phyloP scores from a whole-genome alignment of 2,329 filamentous ascomycete species.

The Amylocarpus encephaloides region DNA sequence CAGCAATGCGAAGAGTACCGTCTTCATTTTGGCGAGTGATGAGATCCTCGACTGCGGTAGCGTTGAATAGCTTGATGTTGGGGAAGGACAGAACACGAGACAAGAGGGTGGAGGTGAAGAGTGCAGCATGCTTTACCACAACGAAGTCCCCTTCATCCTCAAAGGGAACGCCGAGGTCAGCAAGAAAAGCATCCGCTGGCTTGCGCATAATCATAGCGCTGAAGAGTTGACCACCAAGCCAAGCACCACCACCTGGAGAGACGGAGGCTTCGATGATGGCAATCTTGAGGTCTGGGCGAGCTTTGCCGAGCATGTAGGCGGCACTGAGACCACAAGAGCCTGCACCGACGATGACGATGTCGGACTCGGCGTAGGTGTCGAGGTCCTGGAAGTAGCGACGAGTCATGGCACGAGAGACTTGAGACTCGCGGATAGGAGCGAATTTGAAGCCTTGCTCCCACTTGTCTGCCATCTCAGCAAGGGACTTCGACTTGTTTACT shows the following conservation, averaged over 20 bases:
- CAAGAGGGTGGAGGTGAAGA: constrained; percentile 85
- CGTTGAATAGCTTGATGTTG: constrained; percentile 96
- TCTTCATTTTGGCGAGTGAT: constrained; percentile 66
- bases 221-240: constrained; percentile 92
- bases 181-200: constrained; percentile 78
- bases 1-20: constrained; percentile 63
- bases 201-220: constrained; percentile 93
- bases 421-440: constrained; percentile 80
- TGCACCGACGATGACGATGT: constrained; percentile 89
- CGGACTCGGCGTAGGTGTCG: constrained; percentile 82
- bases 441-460: constrained; percentile 74
- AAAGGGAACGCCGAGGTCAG: constrained; percentile 74
- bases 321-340: constrained; percentile 82
- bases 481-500: constrained; percentile 34
- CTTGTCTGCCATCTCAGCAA: constrained; percentile 63
- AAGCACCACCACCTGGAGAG: constrained; percentile 80
- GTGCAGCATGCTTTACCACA: constrained; percentile 83
- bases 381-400: constrained; percentile 88
- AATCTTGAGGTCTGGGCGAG: constrained; percentile 84
- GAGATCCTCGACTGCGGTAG: constrained; percentile 84
- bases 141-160: constrained; percentile 87
- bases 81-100: constrained; percentile 77
- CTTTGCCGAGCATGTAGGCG: constrained; percentile 76
- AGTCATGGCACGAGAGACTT: constrained; percentile 91
- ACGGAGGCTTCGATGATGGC: constrained; percentile 86